Conservation (phyloP, 306 rosid species). For the Begonia masoniana region DNA sequence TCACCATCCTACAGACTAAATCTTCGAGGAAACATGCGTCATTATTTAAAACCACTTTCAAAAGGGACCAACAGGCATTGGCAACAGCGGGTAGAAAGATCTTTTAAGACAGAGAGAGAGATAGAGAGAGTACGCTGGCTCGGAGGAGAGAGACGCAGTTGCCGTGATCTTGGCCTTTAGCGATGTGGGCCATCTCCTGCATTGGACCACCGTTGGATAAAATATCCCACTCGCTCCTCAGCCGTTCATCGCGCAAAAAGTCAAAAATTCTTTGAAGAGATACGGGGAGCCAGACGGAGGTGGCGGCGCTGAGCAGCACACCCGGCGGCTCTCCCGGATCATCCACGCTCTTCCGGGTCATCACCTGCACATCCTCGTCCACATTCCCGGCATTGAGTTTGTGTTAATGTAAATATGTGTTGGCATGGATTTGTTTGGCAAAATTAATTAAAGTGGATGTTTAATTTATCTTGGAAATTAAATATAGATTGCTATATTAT, state of each 20-base stretch:
- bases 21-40: constrained; percentile 16
- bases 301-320: constrained; percentile 86
- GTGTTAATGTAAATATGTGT: too few relatives aligned
- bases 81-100: too few relatives aligned
- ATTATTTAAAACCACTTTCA: background rate
- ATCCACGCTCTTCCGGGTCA: constrained; percentile 83
- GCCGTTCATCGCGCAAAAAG: constrained; percentile 72
- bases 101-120: too few relatives aligned
- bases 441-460: too few relatives aligned
- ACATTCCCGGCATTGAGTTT: constrained; percentile 50
- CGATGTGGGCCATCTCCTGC: constrained; percentile 97
- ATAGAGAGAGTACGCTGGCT: constrained; percentile 37
- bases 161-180: constrained; percentile 80
- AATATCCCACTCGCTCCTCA: too few relatives aligned
- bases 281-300: constrained; percentile 79
- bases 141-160: constrained; percentile 85
- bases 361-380: constrained; percentile 69
- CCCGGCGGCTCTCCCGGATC: constrained; percentile 97
- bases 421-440: too few relatives aligned
- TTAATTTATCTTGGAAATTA: too few relatives aligned
- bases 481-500: too few relatives aligned
- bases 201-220: constrained; percentile 96
- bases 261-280: constrained; percentile 54
- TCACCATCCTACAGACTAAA: constrained; percentile 5
- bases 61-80: too few relatives aligned